These are phyloP conservation scores for Rhizopus stolonifer DNA, from an alignment of 371 early-diverging fungal species.

Conservation along the genomic window DNA sequence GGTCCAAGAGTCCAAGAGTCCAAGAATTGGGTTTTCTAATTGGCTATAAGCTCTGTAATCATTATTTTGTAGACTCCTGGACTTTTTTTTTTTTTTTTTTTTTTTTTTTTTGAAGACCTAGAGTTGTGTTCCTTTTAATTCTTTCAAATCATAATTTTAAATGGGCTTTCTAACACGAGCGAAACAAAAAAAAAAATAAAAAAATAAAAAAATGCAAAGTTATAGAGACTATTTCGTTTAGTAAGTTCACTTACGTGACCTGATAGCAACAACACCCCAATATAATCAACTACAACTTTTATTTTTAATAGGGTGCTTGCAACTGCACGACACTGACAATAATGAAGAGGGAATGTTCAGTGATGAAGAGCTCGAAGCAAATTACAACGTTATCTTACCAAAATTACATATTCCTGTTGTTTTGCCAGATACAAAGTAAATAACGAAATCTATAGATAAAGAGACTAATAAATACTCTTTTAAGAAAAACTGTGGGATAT, in stretches of 20 bases:
- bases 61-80: not conserved
- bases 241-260: constrained; percentile 3
- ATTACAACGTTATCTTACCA: constrained; percentile 13
- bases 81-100: not conserved
- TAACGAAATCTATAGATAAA: too few relatives aligned
- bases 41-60: not conserved
- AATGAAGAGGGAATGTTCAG: constrained; percentile 15
- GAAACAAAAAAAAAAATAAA: too few relatives aligned
- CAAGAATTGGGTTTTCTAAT: not conserved
- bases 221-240: constrained; percentile 3
- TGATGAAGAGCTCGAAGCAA: constrained; percentile 12
- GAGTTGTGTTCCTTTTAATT: too few relatives aligned
- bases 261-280: constrained; percentile 5
- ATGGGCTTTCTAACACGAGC: constrained; percentile 3
- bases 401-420: constrained; percentile 17
- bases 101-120: not conserved
- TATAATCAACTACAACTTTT: constrained; percentile 4
- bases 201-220: constrained; percentile 1
- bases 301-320: constrained; percentile 2
- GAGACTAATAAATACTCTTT: too few relatives aligned
- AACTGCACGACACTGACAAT: constrained; percentile 5
- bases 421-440: too few relatives aligned
- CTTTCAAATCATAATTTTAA: too few relatives aligned
- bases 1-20: too few relatives aligned
- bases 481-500: too few relatives aligned